These are phyloP conservation scores for Ogataea haglerorum DNA, from an alignment of 805 yeast species.

Conservation along the genomic window DNA sequence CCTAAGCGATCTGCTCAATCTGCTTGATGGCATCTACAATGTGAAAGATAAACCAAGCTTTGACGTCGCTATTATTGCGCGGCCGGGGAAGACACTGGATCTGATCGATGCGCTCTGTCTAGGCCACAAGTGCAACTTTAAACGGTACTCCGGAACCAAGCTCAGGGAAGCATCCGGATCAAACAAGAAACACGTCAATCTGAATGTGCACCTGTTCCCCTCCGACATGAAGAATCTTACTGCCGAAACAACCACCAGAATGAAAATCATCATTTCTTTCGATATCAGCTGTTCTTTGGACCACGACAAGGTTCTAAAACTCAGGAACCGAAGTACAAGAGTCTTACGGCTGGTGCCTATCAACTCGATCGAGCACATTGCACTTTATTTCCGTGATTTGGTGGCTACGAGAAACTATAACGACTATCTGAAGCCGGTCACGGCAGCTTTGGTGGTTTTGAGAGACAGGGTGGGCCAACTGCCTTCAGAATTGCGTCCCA, in stretches of 20 bases:
- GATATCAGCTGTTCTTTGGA: slow-evolving; percentile 31
- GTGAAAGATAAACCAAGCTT: slow-evolving; percentile 31
- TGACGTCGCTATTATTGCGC: slow-evolving; percentile 66
- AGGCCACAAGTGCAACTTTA: slow-evolving; percentile 56
- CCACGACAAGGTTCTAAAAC: slow-evolving; percentile 14
- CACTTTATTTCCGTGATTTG: slow-evolving; percentile 42
- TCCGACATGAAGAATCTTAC: slow-evolving; percentile 27
- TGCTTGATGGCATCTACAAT: slow-evolving; percentile 39
- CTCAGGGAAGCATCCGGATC: slow-evolving; percentile 43
- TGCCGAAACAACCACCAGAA: slow-evolving; percentile 13
- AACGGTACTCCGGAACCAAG: slow-evolving; percentile 60
- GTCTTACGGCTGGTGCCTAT: slow-evolving; percentile 69
- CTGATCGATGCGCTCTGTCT: slow-evolving; percentile 66
- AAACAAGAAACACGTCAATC: slow-evolving; percentile 21
- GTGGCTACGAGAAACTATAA: slow-evolving; percentile 32
- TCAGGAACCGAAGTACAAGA: slow-evolving; percentile 26
- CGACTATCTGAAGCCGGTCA: slow-evolving; percentile 58
- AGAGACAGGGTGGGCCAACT: slow-evolving; percentile 78
- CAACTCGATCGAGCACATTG: slow-evolving; percentile 82
- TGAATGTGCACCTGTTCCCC: slow-evolving; percentile 44
- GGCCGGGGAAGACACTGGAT: slow-evolving; percentile 68
- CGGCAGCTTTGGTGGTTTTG: slow-evolving; percentile 79
- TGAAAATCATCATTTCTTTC: slow-evolving; percentile 31
- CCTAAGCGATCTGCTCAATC: slow-evolving; percentile 57
- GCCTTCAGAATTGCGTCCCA: slow-evolving; percentile 76